Evolutionary conservation across 345 rosid species (phyloP), one percentile per base, ranked within the genome.

Genomic region (Populus pruinosa): DNA sequence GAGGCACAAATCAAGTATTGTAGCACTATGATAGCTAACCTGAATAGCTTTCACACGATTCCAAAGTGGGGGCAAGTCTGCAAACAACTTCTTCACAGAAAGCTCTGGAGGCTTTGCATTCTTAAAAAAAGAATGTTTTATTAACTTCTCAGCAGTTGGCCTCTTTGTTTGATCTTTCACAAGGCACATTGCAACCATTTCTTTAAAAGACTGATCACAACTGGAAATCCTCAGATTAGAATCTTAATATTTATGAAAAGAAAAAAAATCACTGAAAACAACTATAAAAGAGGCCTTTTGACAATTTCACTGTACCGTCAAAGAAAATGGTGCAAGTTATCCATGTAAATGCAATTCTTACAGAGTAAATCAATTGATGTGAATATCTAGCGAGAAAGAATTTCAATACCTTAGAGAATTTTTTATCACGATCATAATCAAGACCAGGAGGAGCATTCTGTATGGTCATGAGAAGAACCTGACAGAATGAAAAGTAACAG

Each of bases 121-220:
- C 89, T 92, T 94, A 88, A 96, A 96, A 86, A 93, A 92, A 0
- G 97, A 85, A 81, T 92, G 99, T 65, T 92, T 96, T 76, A 96
- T 81, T 82, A 96, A 77, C 79, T 94, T 96, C 78, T 96, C 99
- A 47, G 97, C 98, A 33, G 99, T 90, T 75, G 99, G 99, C 86
- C 99, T 89, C 90, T 90, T 92, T 47, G 97, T 82, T 87, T 91
- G 99, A 87, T 96, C 99, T 92, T 96, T 96, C 87, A 92, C 98
- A 82, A 96, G 88, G 89, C 99, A 94, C 98, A 96, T 94, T 67
- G 99, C 98, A 79, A 96, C 96, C 99, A 96, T 94, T 88, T 96
- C 98, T 96, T 96, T 96, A 87, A 96, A 96, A 84, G 97, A 90
- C 98, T 96, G 97, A 84, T 88, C 80, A 96, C 98, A 89, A 86